A percentile compares a stretch with the other conserved stretches of the same genome.
These are phyloP conservation scores for Globomyces pollinis-pini DNA, from an alignment of 192 early-diverging fungal genomes.

Conservation along the genomic window DNA sequence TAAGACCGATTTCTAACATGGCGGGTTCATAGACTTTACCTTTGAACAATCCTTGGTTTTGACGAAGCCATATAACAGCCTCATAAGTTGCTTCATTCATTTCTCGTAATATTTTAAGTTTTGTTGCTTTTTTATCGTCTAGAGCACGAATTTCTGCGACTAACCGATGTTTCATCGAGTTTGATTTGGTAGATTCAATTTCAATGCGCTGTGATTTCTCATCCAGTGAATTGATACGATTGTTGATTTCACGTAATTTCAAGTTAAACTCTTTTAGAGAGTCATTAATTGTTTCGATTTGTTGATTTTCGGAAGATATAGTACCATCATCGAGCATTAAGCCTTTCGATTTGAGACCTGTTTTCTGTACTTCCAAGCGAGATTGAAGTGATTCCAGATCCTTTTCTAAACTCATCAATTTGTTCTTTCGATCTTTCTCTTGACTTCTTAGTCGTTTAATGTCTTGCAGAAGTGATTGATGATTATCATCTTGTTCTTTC, in stretches of 20 bases:
- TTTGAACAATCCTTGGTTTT: constrained; percentile 56
- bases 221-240: no score
- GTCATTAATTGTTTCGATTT: background rate
- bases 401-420: background rate
- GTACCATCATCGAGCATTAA: background rate
- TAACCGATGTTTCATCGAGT: background rate
- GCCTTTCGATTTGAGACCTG: background rate
- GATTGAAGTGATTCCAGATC: background rate
- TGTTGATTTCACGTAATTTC: no score
- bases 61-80: constrained; percentile 62
- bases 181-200: no score
- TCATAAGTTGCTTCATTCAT: constrained; percentile 45
- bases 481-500: background rate
- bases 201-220: no score
- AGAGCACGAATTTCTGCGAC: constrained; percentile 29
- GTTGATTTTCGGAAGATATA: background rate
- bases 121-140: constrained; percentile 33
- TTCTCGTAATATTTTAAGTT: constrained; percentile 44
- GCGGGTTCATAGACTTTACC: constrained; percentile 68
- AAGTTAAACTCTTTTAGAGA: background rate
- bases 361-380: background rate
- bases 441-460: background rate
- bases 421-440: background rate
- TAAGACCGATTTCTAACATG: constrained; percentile 63
- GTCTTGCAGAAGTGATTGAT: background rate